phyloP scores from a whole-genome alignment of 2,329 filamentous ascomycete genomes.

The Calonectria pseudoturangicola region DNA sequence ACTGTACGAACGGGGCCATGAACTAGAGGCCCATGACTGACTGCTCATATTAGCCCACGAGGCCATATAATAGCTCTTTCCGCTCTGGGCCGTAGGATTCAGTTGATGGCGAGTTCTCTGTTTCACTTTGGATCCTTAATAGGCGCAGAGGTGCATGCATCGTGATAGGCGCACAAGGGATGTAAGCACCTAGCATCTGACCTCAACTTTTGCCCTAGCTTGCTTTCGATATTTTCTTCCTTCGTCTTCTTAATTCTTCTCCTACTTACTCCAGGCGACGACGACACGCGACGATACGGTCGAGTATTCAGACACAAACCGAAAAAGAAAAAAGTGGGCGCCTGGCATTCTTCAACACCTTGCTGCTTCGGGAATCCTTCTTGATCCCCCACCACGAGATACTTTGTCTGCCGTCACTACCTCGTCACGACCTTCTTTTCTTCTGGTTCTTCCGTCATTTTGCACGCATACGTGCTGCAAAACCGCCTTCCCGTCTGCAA shows the following conservation, averaged over 20 bases:
- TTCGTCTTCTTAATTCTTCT: background rate
- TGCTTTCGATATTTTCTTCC: background rate
- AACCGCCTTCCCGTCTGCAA: background rate
- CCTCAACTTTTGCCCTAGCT: background rate
- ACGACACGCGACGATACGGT: constrained; percentile 9
- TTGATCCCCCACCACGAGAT: constrained; percentile 16
- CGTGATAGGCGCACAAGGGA: constrained; percentile 11
- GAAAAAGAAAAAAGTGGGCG: constrained; percentile 21
- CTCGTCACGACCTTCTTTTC: background rate
- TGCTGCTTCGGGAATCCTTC: constrained; percentile 17
- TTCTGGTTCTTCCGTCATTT: background rate
- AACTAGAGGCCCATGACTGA: background rate
- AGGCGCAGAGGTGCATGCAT: constrained; percentile 1
- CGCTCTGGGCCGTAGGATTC: background rate
- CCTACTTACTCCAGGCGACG: background rate
- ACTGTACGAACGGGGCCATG: background rate
- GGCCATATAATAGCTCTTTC: constrained; percentile 31
- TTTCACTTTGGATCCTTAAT: constrained; percentile 9
- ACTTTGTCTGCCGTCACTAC: constrained; percentile 9
- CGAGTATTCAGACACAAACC: constrained; percentile 9
- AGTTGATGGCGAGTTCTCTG: background rate
- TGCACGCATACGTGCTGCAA: background rate
- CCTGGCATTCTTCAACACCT: constrained; percentile 8
- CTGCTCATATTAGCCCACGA: background rate
- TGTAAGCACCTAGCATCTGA: constrained; percentile 16